Evolutionary conservation across 2,329 filamentous ascomycete genomes (phyloP).

Genomic region (Pseudogymnoascus sp.): DNA sequence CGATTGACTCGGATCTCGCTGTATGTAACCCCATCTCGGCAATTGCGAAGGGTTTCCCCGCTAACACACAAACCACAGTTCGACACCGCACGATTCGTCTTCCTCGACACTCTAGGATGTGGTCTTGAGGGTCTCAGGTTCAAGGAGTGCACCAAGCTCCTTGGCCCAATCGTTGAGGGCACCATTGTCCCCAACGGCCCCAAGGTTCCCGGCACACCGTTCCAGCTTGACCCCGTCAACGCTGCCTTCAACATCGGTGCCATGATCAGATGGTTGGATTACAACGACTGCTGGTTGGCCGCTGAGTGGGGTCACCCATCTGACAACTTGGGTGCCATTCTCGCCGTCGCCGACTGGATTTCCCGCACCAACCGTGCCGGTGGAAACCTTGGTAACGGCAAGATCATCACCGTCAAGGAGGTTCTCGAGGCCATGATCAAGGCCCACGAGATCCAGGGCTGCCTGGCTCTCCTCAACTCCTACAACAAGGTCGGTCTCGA

Average conservation of each 20-base stretch:
- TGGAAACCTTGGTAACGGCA: slow-evolving; percentile 76
- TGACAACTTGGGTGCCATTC: slow-evolving; percentile 94
- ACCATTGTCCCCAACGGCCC: slow-evolving; percentile 88
- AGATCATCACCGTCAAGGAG: slow-evolving; percentile 80
- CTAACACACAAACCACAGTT: slow-evolving; percentile 46
- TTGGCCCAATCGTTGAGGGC: slow-evolving; percentile 84
- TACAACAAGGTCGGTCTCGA: slow-evolving; percentile 98
- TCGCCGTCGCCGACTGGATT: slow-evolving; percentile 95
- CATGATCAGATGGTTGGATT: slow-evolving; percentile 98
- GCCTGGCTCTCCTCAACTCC: slow-evolving; percentile 92
- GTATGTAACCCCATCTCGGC: slow-evolving; percentile 43
- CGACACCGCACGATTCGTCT: slow-evolving; percentile 92
- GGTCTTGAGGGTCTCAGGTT: slow-evolving; percentile 93
- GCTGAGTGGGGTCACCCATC: slow-evolving; percentile 99
- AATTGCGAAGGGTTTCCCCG: neutral
- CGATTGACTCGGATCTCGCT: slow-evolving; percentile 84
- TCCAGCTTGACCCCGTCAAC: slow-evolving; percentile 89
- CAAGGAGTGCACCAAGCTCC: slow-evolving; percentile 89
- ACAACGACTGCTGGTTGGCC: slow-evolving; percentile 99
- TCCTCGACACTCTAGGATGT: slow-evolving; percentile 94
- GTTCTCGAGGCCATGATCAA: slow-evolving; percentile 98
- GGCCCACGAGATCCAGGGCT: slow-evolving; percentile 98
- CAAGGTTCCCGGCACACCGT: slow-evolving; percentile 83
- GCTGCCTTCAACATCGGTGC: slow-evolving; percentile 98
- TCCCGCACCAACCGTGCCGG: slow-evolving; percentile 75